Base-by-base conservation (phyloP, 805 yeast species). In the Ogataea paraovalis region DNA sequence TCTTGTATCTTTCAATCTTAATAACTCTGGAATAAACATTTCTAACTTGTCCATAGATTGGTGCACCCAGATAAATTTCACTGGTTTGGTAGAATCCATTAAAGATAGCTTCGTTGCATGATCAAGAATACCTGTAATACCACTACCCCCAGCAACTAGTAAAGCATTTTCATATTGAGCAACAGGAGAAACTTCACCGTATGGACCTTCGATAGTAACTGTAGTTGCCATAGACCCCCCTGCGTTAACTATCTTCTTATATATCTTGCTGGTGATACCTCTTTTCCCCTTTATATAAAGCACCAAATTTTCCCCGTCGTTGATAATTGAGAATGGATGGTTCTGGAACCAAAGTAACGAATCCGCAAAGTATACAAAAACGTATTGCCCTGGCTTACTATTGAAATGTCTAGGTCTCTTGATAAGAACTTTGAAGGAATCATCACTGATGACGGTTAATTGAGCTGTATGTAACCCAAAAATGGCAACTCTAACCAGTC, bases 131-230 rank as follows among this genome's bases (percentile, higher is more conserved):
- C 80, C 85, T 0, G 91, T 83, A 42, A 82, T 70, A 41, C 92
- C 92, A 42, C 78, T 75, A 19, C 92, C 92, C 39, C 88, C 90
- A 5, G 89, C 84, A 21, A 84, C 49, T 41, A 82, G 71, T 4
- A 82, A 64, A 4, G 78, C 72, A 45, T 74, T 71, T 40, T 78
- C 74, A 53, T 75, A 82, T 42, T 69, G 66, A 19, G 66, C 65
- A 14, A 79, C 66, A 2, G 82, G 76, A 4, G 77, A 60, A 2
- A 74, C 52, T 36, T 71, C 69, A 1, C 88, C 87, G 58, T 86
- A 85, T 2, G 91, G 90, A 1, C 92, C 92, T 59, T 85, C 92
- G 2, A 80, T 41, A 10, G 70, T 61, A 9, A 73, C 59, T 19
- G 62, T 64, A 44, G 71, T 64, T 16, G 56, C 52, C 19, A 62